A percentile compares a stretch with the other conserved stretches of the same genome.
Evolutionary conservation across 495 filamentous ascomycete species (phyloP).

Genomic region (Penicillium manginii): DNA sequence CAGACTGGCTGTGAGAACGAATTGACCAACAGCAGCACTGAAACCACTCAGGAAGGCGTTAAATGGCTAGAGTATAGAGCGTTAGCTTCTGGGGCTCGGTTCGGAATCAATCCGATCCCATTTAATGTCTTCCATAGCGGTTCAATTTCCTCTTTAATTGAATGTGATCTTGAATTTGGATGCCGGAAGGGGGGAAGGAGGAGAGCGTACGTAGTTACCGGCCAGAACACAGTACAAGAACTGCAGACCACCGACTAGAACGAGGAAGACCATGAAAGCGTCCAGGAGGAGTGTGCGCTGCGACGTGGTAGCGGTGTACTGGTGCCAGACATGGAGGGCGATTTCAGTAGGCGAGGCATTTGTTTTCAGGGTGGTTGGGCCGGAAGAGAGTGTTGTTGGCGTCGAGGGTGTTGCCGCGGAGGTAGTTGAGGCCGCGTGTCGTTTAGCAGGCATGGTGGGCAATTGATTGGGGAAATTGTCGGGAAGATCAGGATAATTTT

Average conservation of each 20-base stretch:
- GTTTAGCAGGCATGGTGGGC: slow-evolving; percentile 53
- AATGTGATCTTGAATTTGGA: not conserved
- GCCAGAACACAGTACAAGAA: slow-evolving; percentile 91
- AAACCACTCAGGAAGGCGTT: slow-evolving; percentile 98
- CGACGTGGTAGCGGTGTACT: slow-evolving; percentile 78
- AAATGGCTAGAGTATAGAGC: slow-evolving; percentile 70
- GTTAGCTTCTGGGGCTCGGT: not conserved
- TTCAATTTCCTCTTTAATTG: not conserved
- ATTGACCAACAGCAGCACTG: slow-evolving; percentile 93
- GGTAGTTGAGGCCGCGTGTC: slow-evolving; percentile 45
- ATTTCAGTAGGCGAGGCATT: slow-evolving; percentile 58
- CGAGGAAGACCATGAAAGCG: slow-evolving; percentile 87
- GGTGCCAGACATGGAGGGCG: slow-evolving; percentile 61
- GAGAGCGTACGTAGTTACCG: slow-evolving; percentile 82
- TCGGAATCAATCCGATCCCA: not conserved
- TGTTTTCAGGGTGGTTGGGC: slow-evolving; percentile 42
- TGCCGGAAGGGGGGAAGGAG: not conserved
- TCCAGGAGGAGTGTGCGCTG: slow-evolving; percentile 93
- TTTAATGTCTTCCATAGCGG: not conserved
- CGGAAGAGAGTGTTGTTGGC: slow-evolving; percentile 48
- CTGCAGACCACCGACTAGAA: slow-evolving; percentile 83
- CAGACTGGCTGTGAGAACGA: slow-evolving; percentile 88
- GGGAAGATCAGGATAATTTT: not conserved
- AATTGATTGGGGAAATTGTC: slow-evolving; percentile 6
- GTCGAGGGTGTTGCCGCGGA: slow-evolving; percentile 36